Evolutionary conservation across 1,139 yeast species (phyloP).

Genomic region (Magnusiomyces tetraspermus): DNA sequence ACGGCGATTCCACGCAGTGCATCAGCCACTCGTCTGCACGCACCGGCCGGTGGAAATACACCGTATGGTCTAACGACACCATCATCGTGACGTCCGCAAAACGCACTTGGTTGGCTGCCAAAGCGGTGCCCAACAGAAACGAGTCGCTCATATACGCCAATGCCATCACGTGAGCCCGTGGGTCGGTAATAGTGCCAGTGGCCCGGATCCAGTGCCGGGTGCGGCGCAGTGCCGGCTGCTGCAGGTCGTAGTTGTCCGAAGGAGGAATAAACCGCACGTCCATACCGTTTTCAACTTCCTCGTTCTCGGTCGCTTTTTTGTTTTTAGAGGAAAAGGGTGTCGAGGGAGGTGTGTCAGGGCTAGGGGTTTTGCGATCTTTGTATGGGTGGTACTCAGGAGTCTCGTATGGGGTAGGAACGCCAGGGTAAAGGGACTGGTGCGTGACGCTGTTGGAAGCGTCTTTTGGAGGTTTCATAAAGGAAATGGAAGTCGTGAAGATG

Average conservation of each 20-base stretch:
- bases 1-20: constrained; percentile 42
- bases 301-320: constrained; percentile 6
- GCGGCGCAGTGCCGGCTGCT: constrained; percentile 8
- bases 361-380: not conserved
- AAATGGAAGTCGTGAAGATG: constrained; percentile 45
- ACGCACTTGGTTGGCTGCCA: constrained; percentile 37
- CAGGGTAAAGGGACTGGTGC: constrained; percentile 21
- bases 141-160: constrained; percentile 57
- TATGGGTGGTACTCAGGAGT: not conserved
- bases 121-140: constrained; percentile 43
- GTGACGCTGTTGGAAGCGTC: constrained; percentile 8
- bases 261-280: constrained; percentile 5
- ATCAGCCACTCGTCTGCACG: constrained; percentile 48
- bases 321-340: constrained; percentile 7
- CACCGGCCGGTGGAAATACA: constrained; percentile 56
- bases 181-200: constrained; percentile 32
- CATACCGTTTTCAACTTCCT: constrained; percentile 5
- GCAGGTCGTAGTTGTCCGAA: constrained; percentile 5
- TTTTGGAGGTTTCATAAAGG: constrained; percentile 34
- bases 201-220: constrained; percentile 38
- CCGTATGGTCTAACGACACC: constrained; percentile 57
- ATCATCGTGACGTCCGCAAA: constrained; percentile 39
- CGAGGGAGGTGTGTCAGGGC: constrained; percentile 1
- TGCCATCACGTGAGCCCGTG: constrained; percentile 47
- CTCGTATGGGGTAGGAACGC: constrained; percentile 5